Conservation (phyloP, 2,329 filamentous ascomycete species). For the Cladosporium sp. region DNA sequence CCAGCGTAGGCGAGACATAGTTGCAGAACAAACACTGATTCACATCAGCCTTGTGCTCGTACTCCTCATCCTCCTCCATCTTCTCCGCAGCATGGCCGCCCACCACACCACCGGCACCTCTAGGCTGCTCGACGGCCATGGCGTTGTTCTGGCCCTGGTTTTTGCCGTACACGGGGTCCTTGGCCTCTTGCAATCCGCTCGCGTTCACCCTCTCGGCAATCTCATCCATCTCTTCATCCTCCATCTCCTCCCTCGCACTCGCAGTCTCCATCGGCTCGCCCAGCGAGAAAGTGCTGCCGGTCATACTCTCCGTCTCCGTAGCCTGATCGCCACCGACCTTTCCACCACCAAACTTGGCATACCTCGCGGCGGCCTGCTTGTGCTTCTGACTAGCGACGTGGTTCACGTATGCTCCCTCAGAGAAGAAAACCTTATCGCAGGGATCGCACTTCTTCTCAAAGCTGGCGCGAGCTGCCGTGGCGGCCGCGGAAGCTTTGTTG, state of each 20-base stretch:
- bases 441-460: constrained; percentile 79
- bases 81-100: constrained; percentile 37
- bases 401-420: constrained; percentile 92
- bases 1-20: constrained; percentile 68
- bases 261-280: constrained; percentile 67
- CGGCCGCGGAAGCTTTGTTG: constrained; percentile 77
- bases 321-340: constrained; percentile 49
- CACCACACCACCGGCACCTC: constrained; percentile 18
- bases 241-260: constrained; percentile 48
- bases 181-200: constrained; percentile 40
- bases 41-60: constrained; percentile 38
- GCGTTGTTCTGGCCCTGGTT: constrained; percentile 14
- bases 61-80: constrained; percentile 31
- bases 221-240: constrained; percentile 71
- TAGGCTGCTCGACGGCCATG: constrained; percentile 9
- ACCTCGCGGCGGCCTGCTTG: constrained; percentile 59
- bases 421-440: constrained; percentile 92
- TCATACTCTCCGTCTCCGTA: constrained; percentile 61
- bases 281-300: constrained; percentile 88
- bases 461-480: constrained; percentile 80
- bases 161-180: constrained; percentile 33
- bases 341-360: constrained; percentile 35
- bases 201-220: constrained; percentile 76
- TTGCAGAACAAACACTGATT: constrained; percentile 85
- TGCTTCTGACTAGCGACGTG: constrained; percentile 91